phyloP scores from a whole-genome alignment of 176 grass and related monocot species.

The Alloteropsis semialata region DNA sequence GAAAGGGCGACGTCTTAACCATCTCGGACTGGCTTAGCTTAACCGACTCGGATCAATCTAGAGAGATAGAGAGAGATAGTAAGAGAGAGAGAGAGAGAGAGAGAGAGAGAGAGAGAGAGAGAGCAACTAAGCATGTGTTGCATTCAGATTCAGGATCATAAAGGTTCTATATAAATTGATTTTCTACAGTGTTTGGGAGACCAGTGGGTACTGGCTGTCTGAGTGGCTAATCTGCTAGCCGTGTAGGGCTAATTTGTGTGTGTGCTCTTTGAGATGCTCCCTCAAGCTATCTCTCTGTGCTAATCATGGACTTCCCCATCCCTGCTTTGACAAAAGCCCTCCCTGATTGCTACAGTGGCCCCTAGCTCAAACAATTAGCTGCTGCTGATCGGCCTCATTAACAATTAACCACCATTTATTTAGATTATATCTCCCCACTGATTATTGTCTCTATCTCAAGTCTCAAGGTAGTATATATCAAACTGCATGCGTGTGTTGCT shows the following conservation, averaged over 20 bases:
- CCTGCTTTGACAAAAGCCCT: no score
- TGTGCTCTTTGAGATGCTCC: no score
- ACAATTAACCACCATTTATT: no score
- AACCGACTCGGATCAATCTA: conserved; percentile 38
- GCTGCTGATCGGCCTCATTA: background rate
- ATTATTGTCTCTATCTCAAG: no score
- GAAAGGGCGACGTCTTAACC: conserved; percentile 60
- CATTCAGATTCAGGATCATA: background rate
- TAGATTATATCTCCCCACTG: no score
- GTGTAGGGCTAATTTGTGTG: background rate
- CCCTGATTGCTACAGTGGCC: no score
- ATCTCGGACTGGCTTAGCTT: conserved; percentile 51
- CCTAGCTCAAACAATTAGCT: no score
- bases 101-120: conserved; percentile 11
- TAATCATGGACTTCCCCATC: no score
- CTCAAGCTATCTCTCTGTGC: no score
- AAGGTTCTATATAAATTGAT: background rate
- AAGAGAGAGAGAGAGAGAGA: background rate
- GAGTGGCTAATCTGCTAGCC: background rate
- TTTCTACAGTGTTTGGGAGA: background rate
- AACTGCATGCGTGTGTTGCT: no score
- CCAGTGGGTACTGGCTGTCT: background rate
- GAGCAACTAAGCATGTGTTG: background rate
- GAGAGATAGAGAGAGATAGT: conserved; percentile 20
- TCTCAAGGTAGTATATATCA: no score